Evolutionary conservation across 1,284 basidiomycete genomes (phyloP).

Genomic region (Mycena sp.): DNA sequence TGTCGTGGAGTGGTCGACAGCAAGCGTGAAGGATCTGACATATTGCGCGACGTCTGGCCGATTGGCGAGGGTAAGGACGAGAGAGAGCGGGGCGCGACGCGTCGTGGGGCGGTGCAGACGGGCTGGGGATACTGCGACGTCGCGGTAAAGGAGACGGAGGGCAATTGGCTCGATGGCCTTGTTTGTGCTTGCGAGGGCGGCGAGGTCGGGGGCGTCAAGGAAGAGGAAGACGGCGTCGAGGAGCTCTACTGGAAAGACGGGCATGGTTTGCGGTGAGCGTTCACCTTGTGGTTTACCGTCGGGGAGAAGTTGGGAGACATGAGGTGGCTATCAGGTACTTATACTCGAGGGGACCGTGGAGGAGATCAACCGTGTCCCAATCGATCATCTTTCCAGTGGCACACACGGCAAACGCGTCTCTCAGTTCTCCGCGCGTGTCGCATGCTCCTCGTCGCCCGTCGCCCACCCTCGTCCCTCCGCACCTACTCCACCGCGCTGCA

Average conservation of each 20-base stretch:
- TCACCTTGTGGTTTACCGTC: too few species aligned
- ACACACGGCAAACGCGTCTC: too few species aligned
- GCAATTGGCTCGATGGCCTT: conserved; percentile 56
- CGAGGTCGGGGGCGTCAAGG: conserved; percentile 51
- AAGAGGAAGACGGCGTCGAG: conserved; percentile 54
- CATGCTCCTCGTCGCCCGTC: not conserved
- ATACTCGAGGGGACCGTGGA: too few species aligned
- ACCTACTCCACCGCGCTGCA: conserved; percentile 11
- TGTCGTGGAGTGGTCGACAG: conserved; percentile 48
- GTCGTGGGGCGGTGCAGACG: conserved; percentile 45
- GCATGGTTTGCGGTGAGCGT: conserved; percentile 34
- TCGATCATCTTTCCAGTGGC: too few species aligned
- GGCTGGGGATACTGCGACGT: conserved; percentile 56
- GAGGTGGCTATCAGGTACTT: too few species aligned
- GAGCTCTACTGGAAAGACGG: conserved; percentile 63
- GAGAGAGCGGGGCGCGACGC: conserved; percentile 39
- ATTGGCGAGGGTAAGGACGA: conserved; percentile 63
- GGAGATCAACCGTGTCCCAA: too few species aligned
- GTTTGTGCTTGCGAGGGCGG: conserved; percentile 56
- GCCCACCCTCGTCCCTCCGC: conserved; percentile 10
- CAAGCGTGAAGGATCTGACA: conserved; percentile 68
- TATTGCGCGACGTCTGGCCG: conserved; percentile 61
- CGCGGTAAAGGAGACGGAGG: conserved; percentile 68
- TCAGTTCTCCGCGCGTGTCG: conserved; percentile 5
- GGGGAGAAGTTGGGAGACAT: conserved; percentile 26